Evolutionary conservation across 148 eudicot genomes (phyloP), one percentile per base, ranked within the genome.

Genomic region (Camellia granthamiana): DNA sequence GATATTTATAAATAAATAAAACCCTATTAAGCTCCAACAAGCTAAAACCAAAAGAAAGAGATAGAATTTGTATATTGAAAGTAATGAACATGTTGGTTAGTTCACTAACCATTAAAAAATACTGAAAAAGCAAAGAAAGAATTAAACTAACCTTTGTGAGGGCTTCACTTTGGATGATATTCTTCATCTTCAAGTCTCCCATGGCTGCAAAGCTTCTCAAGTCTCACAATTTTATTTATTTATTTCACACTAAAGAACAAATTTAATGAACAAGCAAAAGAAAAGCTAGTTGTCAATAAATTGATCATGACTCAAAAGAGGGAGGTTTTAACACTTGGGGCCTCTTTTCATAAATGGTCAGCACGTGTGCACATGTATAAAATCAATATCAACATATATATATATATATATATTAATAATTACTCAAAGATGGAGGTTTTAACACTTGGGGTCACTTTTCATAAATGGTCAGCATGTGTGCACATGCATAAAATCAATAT

Each of bases 151-250:
- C 84, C 83, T 86, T 72, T 15, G 79, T 75, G 56, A 86, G 88
- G 77, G 88, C 85, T 58, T 80, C 85, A 52, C 82, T 83, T 47
- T 83, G 85, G 38, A 86, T 84, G 80, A 86, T 80, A 15, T 14
- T 10, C 69, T 30, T 65, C 69, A 65, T 65, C 10, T 65, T 30
- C 11, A 42, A 8, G 14, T 64, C 43, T 23, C 42, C 9, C 6
- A 6, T 10, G 42, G 42, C 41, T 23, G 11, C 6, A 0, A 3
- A 63, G 23, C 10, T 23, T 23, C 30, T 23, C 30, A 23, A 23
- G 0, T 2, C 30, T 0, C 7, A 64, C 23, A 64, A 64, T 64
- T 0, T 23, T 64, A 23, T 30, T 23, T 64, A 13, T 23, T 10
- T 64, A 21, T 23, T 23, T 23, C 9, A 23, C 14, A 64, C 13